These are phyloP conservation scores for Fusarium armeniacum DNA, from an alignment of 2,329 filamentous ascomycete genomes.

Conservation along the genomic window DNA sequence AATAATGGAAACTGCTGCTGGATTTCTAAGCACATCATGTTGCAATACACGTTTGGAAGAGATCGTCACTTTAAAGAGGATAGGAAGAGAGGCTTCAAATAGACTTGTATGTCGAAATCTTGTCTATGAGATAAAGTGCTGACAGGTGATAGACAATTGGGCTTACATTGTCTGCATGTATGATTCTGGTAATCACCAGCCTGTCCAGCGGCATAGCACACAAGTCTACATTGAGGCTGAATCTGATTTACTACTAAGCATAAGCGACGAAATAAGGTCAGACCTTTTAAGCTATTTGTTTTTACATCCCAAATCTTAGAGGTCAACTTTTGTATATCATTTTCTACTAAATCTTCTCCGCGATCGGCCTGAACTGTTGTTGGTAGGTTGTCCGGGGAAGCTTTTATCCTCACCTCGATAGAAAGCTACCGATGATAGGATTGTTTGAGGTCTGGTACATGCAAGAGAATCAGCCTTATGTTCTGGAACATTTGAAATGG, in stretches of 20 bases:
- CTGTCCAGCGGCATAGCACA: background rate
- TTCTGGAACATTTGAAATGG: background rate
- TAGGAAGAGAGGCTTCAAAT: background rate
- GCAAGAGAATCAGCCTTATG: too few relatives aligned
- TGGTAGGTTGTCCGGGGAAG: background rate
- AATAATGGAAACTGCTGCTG: conserved; percentile 23
- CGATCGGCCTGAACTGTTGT: background rate
- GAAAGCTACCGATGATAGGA: background rate
- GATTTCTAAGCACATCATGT: conserved; percentile 24
- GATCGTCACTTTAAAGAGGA: too few relatives aligned
- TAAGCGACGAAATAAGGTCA: too few relatives aligned
- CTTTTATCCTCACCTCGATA: background rate
- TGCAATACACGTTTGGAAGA: background rate
- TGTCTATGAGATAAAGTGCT: background rate
- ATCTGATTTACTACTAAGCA: too few relatives aligned
- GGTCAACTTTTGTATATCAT: too few relatives aligned
- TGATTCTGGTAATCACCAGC: background rate
- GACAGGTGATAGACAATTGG: background rate
- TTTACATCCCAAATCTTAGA: too few relatives aligned
- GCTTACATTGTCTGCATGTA: background rate
- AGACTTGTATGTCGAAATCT: background rate
- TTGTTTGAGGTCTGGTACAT: background rate
- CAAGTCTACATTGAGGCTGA: background rate
- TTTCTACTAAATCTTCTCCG: fast-evolving
- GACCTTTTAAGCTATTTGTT: too few relatives aligned